phyloP scores from a whole-genome alignment of 2,329 filamentous ascomycete species.

The Diaporthe sp. region DNA sequence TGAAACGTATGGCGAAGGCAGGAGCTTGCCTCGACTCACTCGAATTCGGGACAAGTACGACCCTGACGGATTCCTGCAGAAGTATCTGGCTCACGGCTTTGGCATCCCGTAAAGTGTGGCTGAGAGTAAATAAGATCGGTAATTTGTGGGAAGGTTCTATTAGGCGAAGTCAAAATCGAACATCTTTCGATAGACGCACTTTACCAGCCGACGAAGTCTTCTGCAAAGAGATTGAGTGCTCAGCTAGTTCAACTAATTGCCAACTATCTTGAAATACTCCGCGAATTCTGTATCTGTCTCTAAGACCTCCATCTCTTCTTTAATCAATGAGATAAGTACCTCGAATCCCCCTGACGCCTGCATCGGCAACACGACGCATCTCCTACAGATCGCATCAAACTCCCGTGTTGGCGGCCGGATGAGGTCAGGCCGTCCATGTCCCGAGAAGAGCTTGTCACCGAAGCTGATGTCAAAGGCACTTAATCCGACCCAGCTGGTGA shows the following conservation, averaged over 20 bases:
- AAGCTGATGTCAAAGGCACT: background rate
- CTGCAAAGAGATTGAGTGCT: background rate
- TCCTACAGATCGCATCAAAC: background rate
- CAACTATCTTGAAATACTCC: background rate
- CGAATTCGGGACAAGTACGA: slow-evolving; percentile 22
- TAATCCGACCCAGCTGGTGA: background rate
- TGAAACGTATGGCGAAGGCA: slow-evolving; percentile 9
- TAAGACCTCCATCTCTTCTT: background rate
- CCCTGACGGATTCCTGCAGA: background rate
- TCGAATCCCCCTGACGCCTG: background rate
- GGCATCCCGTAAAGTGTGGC: background rate
- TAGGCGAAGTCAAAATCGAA: background rate
- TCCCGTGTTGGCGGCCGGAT: background rate
- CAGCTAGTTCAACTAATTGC: background rate
- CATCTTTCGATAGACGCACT: too few species aligned
- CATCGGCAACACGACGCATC: background rate
- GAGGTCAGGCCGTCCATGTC: background rate
- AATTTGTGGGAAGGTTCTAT: background rate
- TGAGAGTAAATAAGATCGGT: background rate
- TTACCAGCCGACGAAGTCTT: background rate
- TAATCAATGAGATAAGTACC: background rate
- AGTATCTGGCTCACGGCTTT: slow-evolving; percentile 18
- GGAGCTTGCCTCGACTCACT: slow-evolving; percentile 1
- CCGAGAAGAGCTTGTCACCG: background rate
- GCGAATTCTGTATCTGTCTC: background rate